These are phyloP conservation scores for Boletus mariae DNA, from an alignment of 1,284 basidiomycete species.

Conservation along the genomic window DNA sequence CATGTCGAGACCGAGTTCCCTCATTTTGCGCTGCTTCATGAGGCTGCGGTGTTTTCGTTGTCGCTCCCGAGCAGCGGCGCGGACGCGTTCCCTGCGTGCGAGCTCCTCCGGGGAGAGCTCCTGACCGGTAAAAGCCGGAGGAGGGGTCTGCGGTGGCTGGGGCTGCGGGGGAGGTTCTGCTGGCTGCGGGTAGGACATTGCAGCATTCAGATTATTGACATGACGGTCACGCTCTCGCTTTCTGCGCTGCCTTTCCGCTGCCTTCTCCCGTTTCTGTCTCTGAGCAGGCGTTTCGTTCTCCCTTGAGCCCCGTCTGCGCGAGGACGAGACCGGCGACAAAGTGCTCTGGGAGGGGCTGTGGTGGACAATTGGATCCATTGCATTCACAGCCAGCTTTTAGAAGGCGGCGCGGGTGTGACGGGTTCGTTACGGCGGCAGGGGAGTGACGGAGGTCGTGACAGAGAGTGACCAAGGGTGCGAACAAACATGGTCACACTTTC, in stretches of 20 bases:
- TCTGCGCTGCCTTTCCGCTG: constrained; percentile 71
- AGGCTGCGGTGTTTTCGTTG: constrained; percentile 74
- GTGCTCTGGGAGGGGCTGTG: constrained; percentile 33
- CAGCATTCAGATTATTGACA: constrained; percentile 40
- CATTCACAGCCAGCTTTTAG: constrained; percentile 27
- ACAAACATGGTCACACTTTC: constrained; percentile 33
- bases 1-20: constrained; percentile 73
- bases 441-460: constrained; percentile 42
- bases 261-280: constrained; percentile 72
- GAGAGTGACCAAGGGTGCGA: constrained; percentile 36
- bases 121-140: constrained; percentile 33
- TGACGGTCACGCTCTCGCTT: constrained; percentile 72
- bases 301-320: constrained; percentile 51
- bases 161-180: constrained; percentile 30
- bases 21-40: constrained; percentile 73
- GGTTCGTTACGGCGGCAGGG: constrained; percentile 32
- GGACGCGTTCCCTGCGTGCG: constrained; percentile 60
- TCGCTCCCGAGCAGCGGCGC: constrained; percentile 68
- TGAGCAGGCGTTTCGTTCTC: constrained; percentile 70
- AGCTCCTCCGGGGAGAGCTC: constrained; percentile 60
- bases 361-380: constrained; percentile 35
- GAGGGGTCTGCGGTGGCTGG: constrained; percentile 26
- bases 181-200: constrained; percentile 36
- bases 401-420: constrained; percentile 28
- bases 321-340: constrained; percentile 29